These are phyloP conservation scores for Camellia sinensis DNA, from an alignment of 148 eudicot genomes.

Conservation along the genomic window DNA sequence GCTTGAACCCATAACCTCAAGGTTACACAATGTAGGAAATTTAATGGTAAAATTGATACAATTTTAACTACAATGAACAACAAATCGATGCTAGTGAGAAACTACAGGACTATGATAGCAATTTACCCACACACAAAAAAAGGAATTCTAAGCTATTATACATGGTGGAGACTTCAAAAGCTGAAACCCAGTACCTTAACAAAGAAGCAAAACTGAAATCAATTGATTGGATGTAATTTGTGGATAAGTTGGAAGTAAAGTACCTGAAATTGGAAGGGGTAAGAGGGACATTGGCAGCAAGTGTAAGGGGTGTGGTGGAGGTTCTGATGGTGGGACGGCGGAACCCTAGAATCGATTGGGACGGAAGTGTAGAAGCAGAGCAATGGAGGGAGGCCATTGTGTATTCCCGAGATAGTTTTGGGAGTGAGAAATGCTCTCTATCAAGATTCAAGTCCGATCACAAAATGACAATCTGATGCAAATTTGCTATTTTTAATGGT, in stretches of 20 bases:
- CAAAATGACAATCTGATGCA: neutral
- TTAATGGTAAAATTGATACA: no score
- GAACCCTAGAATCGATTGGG: constrained; percentile 13
- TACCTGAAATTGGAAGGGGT: constrained; percentile 6
- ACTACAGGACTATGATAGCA: no score
- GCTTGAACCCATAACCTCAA: no score
- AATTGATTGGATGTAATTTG: neutral
- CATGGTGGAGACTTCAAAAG: neutral
- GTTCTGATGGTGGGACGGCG: neutral
- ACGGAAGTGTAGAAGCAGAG: neutral
- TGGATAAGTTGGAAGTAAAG: neutral
- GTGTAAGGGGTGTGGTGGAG: neutral
- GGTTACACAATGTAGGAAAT: no score
- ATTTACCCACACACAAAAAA: neutral
- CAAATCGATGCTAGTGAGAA: no score
- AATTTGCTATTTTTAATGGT: no score
- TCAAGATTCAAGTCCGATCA: neutral
- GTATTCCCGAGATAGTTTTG: neutral
- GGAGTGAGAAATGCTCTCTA: neutral
- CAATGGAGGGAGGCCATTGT: constrained; percentile 10
- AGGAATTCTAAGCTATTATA: neutral
- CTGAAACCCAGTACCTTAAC: neutral
- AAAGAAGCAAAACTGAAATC: neutral
- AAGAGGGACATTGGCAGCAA: neutral
- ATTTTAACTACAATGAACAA: no score